Percentiles rank a stretch among this genome's conserved stretches.
phyloP scores from a whole-genome alignment of 768 basidiomycete genomes.

The Phlebiopsis flavidoalba region DNA sequence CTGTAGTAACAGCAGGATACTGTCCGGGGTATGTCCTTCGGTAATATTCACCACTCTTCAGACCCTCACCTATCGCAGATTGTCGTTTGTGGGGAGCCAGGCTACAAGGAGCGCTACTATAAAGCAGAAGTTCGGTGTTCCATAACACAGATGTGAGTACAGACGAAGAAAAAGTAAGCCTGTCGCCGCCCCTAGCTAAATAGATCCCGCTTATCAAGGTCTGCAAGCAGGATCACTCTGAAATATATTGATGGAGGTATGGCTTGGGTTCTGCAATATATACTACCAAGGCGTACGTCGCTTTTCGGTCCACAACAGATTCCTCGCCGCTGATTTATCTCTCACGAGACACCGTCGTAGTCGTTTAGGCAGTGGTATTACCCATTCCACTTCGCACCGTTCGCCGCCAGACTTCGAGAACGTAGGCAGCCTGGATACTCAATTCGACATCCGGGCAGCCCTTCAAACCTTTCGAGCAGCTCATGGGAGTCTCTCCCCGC shows the following conservation, averaged over 20 bases:
- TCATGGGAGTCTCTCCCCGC: conserved; percentile 99
- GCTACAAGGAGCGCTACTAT: conserved; percentile 95
- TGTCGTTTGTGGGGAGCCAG: conserved; percentile 97
- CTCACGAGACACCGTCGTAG: conserved; percentile 73
- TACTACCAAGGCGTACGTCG: conserved; percentile 93
- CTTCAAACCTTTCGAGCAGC: conserved; percentile 95
- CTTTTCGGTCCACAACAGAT: not conserved
- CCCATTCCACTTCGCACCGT: conserved; percentile 97
- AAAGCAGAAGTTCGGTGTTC: conserved; percentile 84
- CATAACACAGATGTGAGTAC: conserved; percentile 59
- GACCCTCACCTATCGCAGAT: conserved; percentile 36
- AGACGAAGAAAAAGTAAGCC: conserved; percentile 65
- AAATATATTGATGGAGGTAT: conserved; percentile 93
- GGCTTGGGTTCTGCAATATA: conserved; percentile 92
- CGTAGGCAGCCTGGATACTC: conserved; percentile 72
- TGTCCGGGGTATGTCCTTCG: conserved; percentile 69
- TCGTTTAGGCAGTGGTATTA: conserved; percentile 99
- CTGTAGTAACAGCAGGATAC: conserved; percentile 92
- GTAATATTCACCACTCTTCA: not conserved
- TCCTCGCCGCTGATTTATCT: conserved; percentile 10
- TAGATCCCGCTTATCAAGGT: conserved; percentile 4
- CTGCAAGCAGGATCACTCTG: conserved; percentile 65
- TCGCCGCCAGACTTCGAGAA: conserved; percentile 91
- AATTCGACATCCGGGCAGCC: conserved; percentile 78
- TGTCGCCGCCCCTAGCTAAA: not conserved